Conservation (phyloP, 2,329 filamentous ascomycete genomes). For the Trichoderma aggressivum region DNA sequence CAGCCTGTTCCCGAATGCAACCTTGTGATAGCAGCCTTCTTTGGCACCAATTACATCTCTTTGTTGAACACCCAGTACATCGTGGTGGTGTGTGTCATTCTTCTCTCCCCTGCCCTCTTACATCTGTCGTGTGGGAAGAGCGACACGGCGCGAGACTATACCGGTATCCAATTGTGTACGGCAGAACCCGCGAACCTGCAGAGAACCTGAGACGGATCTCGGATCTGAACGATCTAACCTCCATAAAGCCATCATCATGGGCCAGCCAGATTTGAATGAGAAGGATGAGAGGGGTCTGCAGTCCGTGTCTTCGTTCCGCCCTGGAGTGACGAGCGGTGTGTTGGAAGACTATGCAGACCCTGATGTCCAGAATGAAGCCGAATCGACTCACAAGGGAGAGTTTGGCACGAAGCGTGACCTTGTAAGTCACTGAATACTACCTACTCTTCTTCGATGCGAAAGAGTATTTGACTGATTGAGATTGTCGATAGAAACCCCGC, state of each 20-base stretch:
- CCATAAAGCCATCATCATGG: neutral
- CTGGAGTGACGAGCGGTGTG: neutral
- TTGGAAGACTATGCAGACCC: conserved; percentile 11
- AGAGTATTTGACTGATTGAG: neutral
- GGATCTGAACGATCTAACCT: neutral
- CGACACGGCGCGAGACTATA: neutral
- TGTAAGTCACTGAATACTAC: conserved; percentile 4
- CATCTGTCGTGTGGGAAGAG: neutral
- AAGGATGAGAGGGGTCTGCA: conserved; percentile 8
- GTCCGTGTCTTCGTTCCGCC: conserved; percentile 11
- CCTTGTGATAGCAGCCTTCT: neutral
- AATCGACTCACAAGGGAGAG: conserved; percentile 20
- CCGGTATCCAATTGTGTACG: neutral
- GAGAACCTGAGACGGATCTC: neutral
- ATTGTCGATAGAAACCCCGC: conserved; percentile 21
- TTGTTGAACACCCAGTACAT: neutral
- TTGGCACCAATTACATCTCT: neutral
- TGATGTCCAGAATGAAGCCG: conserved; percentile 15
- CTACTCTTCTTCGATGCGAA: neutral
- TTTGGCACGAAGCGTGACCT: conserved; percentile 20
- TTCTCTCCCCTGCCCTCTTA: neutral
- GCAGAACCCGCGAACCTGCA: neutral
- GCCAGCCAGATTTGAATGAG: neutral
- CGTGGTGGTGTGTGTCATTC: neutral
- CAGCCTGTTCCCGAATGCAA: neutral